Evolutionary conservation across 371 early-diverging fungal species (phyloP).

Genomic region (Mucor sp.): DNA sequence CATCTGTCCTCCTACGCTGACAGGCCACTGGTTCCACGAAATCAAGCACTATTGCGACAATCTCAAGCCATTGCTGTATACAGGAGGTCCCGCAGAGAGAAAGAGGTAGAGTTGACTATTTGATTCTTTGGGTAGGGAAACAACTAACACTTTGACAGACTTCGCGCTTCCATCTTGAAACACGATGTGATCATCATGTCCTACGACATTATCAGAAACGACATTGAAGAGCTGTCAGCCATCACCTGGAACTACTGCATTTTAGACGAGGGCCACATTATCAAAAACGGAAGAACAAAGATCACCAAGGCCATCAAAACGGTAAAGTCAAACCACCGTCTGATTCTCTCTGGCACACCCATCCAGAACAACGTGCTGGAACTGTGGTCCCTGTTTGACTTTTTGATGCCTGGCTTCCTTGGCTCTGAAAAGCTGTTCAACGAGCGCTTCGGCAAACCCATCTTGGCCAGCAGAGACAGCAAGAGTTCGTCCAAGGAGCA

Average conservation of each 20-base stretch:
- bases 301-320: constrained; percentile 90
- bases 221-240: constrained; percentile 79
- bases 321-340: constrained; percentile 82
- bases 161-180: constrained; percentile 47
- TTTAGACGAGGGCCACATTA: constrained; percentile 99
- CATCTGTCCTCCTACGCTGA: constrained; percentile 96
- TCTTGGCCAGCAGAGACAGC: constrained; percentile 86
- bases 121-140: too few species aligned
- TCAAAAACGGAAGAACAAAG: constrained; percentile 96
- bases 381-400: constrained; percentile 98
- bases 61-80: constrained; percentile 82
- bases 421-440: constrained; percentile 92
- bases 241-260: constrained; percentile 95
- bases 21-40: constrained; percentile 99
- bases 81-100: constrained; percentile 82
- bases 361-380: constrained; percentile 99
- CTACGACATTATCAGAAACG: constrained; percentile 97
- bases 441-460: constrained; percentile 89
- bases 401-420: constrained; percentile 97
- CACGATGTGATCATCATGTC: constrained; percentile 92
- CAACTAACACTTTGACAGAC: constrained; percentile 5
- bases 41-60: constrained; percentile 80
- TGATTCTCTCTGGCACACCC: constrained; percentile 99
- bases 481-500: constrained; percentile 84
- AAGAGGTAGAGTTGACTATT: constrained; percentile 43